phyloP scores from a whole-genome alignment of 495 filamentous ascomycete species.

The Podospora didyma region DNA sequence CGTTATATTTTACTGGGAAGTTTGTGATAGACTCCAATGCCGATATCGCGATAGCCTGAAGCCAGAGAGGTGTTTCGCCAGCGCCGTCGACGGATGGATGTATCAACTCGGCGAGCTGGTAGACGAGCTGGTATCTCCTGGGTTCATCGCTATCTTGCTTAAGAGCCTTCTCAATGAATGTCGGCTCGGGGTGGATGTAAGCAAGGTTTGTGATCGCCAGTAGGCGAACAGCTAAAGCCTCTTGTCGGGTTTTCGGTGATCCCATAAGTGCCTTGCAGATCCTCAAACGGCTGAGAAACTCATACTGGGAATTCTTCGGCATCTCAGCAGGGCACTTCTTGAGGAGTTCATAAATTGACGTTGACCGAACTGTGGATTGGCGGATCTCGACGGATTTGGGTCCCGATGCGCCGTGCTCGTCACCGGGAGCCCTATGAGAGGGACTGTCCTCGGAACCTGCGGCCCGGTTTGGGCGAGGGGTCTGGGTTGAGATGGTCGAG shows the following conservation, averaged over 20 bases:
- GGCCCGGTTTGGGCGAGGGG: constrained; percentile 32
- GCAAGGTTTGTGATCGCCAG: constrained; percentile 89
- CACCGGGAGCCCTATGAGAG: constrained; percentile 31
- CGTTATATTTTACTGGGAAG: constrained; percentile 68
- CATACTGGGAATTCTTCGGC: constrained; percentile 71
- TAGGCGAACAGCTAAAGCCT: constrained; percentile 74
- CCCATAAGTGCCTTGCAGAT: constrained; percentile 70
- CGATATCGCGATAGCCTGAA: constrained; percentile 80
- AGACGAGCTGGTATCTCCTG: constrained; percentile 80
- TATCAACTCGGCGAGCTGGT: constrained; percentile 87
- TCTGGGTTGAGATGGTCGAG: constrained; percentile 33
- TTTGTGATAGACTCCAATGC: constrained; percentile 77
- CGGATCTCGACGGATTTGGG: constrained; percentile 69
- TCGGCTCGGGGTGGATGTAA: constrained; percentile 74
- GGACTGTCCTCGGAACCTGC: constrained; percentile 38
- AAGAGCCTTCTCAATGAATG: constrained; percentile 78
- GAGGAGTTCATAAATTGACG: constrained; percentile 64
- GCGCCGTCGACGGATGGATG: constrained; percentile 68
- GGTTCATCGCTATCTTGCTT: constrained; percentile 89
- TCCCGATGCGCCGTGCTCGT: constrained; percentile 50
- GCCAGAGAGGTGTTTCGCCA: constrained; percentile 58
- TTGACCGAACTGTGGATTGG: constrained; percentile 55
- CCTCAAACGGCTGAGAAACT: constrained; percentile 78
- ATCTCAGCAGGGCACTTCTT: constrained; percentile 58
- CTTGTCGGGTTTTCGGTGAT: constrained; percentile 62